Evolutionary conservation across 208 protist genomes (phyloP).

Genomic region (Zelonia costaricensis): DNA sequence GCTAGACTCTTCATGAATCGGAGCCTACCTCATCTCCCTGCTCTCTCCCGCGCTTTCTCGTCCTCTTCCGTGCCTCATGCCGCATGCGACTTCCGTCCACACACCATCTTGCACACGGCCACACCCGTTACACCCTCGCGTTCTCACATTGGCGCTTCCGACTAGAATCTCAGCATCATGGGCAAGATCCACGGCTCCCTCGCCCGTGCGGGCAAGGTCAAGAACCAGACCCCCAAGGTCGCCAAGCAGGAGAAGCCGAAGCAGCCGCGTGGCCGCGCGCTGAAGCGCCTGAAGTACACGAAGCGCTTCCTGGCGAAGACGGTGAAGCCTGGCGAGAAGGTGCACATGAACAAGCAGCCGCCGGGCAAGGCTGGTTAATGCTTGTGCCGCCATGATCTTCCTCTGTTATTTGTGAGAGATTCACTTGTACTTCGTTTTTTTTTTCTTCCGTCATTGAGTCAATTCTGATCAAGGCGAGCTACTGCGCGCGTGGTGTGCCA

Average conservation of each 20-base stretch:
- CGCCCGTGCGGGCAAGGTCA: constrained; percentile 98
- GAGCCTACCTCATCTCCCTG: too few relatives aligned
- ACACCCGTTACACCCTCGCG: too few relatives aligned
- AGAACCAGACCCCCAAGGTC: constrained; percentile 98
- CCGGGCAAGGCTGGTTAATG: constrained; percentile 89
- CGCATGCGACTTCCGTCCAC: too few relatives aligned
- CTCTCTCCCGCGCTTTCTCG: background rate
- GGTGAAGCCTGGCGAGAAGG: constrained; percentile 92
- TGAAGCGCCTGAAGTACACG: constrained; percentile 98
- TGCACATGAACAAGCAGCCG: constrained; percentile 93
- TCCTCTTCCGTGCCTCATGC: too few relatives aligned
- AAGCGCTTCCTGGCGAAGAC: constrained; percentile 95
- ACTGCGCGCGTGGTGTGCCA: too few relatives aligned
- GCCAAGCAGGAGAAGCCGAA: constrained; percentile 96
- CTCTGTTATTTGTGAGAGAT: background rate
- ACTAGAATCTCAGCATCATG: constrained; percentile 50
- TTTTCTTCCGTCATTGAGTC: constrained; percentile 7
- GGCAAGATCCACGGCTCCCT: constrained; percentile 99
- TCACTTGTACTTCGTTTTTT: constrained; percentile 15
- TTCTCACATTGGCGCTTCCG: too few relatives aligned
- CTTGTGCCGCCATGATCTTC: constrained; percentile 4
- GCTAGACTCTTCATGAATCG: too few relatives aligned
- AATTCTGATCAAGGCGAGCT: too few relatives aligned
- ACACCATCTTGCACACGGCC: too few relatives aligned
- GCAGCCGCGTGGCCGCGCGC: constrained; percentile 94